Conservation (phyloP, 2,329 filamentous ascomycete genomes). For the Hypoxylon sp. region DNA sequence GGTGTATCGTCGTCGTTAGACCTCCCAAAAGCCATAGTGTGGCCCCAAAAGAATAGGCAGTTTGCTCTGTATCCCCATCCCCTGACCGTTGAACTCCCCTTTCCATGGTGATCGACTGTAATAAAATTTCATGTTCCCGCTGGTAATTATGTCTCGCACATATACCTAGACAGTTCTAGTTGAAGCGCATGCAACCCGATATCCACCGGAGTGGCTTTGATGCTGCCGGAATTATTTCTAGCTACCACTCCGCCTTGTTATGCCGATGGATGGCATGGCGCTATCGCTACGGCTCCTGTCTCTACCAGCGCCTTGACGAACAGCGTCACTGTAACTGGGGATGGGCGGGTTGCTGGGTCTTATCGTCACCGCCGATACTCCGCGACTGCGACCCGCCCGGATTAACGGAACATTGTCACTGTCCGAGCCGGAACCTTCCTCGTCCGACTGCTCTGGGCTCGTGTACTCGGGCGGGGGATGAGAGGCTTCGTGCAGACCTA, state of each 20-base stretch:
- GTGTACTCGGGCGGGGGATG: slow-evolving; percentile 76
- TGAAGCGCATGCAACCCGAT: slow-evolving; percentile 11
- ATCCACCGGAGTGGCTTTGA: not conserved
- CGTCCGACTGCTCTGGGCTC: slow-evolving; percentile 69
- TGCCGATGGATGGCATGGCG: slow-evolving; percentile 33
- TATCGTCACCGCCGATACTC: slow-evolving; percentile 56
- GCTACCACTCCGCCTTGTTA: slow-evolving; percentile 24
- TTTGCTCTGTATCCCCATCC: slow-evolving; percentile 20
- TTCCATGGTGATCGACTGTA: slow-evolving; percentile 23
- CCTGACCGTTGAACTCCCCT: slow-evolving; percentile 32
- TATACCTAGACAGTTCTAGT: slow-evolving; percentile 16
- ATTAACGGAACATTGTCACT: slow-evolving; percentile 64
- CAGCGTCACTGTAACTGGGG: slow-evolving; percentile 81
- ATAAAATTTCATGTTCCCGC: slow-evolving; percentile 22
- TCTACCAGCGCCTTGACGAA: slow-evolving; percentile 61
- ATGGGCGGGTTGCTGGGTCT: slow-evolving; percentile 68
- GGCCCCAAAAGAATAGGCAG: not conserved
- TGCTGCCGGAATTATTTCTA: slow-evolving; percentile 8
- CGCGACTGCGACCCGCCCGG: slow-evolving; percentile 58
- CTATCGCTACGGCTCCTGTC: slow-evolving; percentile 55
- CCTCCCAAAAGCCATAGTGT: slow-evolving; percentile 13
- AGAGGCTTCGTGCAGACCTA: slow-evolving; percentile 62
- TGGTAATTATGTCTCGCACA: slow-evolving; percentile 24
- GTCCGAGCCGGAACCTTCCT: slow-evolving; percentile 62
- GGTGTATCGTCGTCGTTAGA: slow-evolving; percentile 31